Conservation (phyloP, 1,284 basidiomycete genomes). For the Ceratobasidium sp. region DNA sequence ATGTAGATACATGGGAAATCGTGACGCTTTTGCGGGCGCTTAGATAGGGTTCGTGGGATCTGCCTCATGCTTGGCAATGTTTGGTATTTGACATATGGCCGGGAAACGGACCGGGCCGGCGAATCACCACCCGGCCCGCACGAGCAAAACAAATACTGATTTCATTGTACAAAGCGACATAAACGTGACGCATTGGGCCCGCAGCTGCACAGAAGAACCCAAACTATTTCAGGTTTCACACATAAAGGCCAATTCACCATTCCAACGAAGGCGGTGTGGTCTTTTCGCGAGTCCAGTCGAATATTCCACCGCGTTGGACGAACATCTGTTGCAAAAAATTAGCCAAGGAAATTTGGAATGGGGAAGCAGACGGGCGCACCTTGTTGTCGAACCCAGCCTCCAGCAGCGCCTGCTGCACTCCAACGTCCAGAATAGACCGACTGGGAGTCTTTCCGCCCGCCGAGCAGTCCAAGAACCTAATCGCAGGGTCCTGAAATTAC, state of each 20-base stretch:
- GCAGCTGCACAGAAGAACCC: no score
- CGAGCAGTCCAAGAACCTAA: constrained; percentile 55
- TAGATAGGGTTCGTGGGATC: not conserved
- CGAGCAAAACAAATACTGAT: no score
- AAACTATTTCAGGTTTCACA: no score
- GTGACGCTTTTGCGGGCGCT: not conserved
- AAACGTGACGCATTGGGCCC: no score
- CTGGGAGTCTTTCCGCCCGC: constrained; percentile 54
- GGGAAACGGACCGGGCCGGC: no score
- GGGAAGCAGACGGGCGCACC: constrained; percentile 6
- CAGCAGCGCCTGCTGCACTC: constrained; percentile 55
- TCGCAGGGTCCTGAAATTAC: not conserved
- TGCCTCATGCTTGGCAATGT: no score
- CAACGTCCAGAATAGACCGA: constrained; percentile 56
- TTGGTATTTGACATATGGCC: no score
- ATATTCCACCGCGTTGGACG: constrained; percentile 55
- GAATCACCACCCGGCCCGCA: no score
- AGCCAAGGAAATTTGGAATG: not conserved
- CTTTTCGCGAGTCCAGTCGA: constrained; percentile 53
- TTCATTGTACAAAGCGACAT: no score
- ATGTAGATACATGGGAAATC: not conserved
- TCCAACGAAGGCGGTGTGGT: constrained; percentile 14
- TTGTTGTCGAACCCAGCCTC: constrained; percentile 57
- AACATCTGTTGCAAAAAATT: constrained; percentile 49
- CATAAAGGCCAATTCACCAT: constrained; percentile 21